Conservation (phyloP, 2,329 filamentous ascomycete species). For the Penicillium sp. region DNA sequence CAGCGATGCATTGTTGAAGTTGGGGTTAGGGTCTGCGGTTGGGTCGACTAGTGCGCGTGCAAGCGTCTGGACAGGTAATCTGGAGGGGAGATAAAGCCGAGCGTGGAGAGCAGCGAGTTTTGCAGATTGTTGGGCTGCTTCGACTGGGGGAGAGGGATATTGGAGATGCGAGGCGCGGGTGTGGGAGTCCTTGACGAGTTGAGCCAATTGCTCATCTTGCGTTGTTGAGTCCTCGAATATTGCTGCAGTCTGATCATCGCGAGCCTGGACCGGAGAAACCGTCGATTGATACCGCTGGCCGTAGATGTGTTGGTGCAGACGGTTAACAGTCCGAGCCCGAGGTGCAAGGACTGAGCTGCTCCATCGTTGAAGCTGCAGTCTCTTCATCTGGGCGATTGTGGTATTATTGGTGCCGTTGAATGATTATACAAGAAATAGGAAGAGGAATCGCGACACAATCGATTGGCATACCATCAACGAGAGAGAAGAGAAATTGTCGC, state of each 20-base stretch:
- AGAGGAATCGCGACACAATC: slow-evolving; percentile 20
- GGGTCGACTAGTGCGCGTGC: slow-evolving; percentile 80
- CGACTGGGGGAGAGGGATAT: slow-evolving; percentile 68
- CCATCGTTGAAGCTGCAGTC: slow-evolving; percentile 51
- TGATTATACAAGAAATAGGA: slow-evolving; percentile 16
- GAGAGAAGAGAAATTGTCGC: slow-evolving; percentile 40
- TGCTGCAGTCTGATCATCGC: slow-evolving; percentile 27
- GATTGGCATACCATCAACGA: slow-evolving; percentile 18
- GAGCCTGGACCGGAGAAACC: slow-evolving; percentile 25
- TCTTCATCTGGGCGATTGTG: slow-evolving; percentile 46
- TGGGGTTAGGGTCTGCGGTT: slow-evolving; percentile 72
- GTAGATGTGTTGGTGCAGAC: slow-evolving; percentile 38
- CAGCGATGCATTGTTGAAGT: slow-evolving; percentile 86
- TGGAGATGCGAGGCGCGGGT: slow-evolving; percentile 38
- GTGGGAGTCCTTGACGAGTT: slow-evolving; percentile 23
- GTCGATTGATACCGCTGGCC: slow-evolving; percentile 43
- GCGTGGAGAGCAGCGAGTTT: slow-evolving; percentile 92
- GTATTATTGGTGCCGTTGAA: slow-evolving; percentile 7
- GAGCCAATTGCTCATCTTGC: slow-evolving; percentile 14
- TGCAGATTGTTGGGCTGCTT: slow-evolving; percentile 66
- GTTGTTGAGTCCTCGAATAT: slow-evolving; percentile 24
- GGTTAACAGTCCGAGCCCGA: slow-evolving; percentile 42
- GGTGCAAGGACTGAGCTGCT: slow-evolving; percentile 50
- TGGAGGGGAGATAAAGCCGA: slow-evolving; percentile 74
- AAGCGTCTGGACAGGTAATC: slow-evolving; percentile 79